A percentile compares a stretch with the other conserved stretches of the same genome.
Conservation (phyloP, 139 green algal species). For the Chlamydomonas sp. region DNA sequence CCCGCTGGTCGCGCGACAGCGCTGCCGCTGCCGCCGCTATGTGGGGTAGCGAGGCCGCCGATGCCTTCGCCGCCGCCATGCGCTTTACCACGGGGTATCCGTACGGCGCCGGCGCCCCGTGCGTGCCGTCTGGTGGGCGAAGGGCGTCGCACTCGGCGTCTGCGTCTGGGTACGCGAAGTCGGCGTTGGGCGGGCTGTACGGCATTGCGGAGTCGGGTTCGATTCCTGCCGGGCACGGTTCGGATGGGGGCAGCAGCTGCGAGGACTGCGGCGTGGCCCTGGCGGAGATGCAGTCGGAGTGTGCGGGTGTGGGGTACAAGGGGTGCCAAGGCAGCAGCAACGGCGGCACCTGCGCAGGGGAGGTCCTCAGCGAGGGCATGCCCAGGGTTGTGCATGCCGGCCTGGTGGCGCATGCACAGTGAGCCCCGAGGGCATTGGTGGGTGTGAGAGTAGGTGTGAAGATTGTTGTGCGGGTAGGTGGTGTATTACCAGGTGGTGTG, state of each 20-base stretch:
- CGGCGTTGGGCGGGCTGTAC: not conserved
- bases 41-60: conserved; percentile 19
- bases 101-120: too few species aligned
- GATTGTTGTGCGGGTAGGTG: too few species aligned
- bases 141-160: too few species aligned
- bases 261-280: conserved; percentile 1
- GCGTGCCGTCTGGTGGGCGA: too few species aligned
- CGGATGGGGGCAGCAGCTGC: not conserved
- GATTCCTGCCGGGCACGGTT: not conserved
- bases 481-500: too few species aligned
- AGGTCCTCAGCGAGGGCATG: too few species aligned
- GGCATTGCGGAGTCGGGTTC: conserved; percentile 14
- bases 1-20: conserved; percentile 25
- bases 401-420: too few species aligned
- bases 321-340: too few species aligned
- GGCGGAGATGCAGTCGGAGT: not conserved
- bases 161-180: not conserved
- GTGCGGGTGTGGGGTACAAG: not conserved
- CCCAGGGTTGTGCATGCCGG: too few species aligned
- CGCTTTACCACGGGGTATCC: not conserved
- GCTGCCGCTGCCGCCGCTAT: conserved; percentile 6
- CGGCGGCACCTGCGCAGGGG: too few species aligned
- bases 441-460: too few species aligned
- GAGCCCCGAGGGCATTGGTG: too few species aligned
- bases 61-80: conserved; percentile 21